phyloP scores from a whole-genome alignment of 2,329 filamentous ascomycete species.

The Sordariomycetes sp. region DNA sequence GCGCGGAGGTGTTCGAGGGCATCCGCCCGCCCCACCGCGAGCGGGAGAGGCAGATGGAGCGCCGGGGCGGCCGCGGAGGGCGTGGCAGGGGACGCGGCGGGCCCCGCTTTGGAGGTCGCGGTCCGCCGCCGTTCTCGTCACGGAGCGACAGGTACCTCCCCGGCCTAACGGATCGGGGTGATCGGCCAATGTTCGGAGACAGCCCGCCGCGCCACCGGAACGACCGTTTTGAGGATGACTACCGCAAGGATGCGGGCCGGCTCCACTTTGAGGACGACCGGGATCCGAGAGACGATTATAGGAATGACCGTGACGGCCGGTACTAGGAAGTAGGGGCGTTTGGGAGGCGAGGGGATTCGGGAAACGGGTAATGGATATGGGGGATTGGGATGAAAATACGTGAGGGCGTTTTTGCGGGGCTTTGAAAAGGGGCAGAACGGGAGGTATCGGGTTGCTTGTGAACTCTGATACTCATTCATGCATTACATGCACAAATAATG shows the following conservation, averaged over 20 bases:
- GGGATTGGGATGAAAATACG: not conserved
- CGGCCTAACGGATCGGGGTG: not conserved
- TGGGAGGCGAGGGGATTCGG: not conserved
- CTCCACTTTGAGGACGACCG: slow-evolving; percentile 4
- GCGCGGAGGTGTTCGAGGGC: slow-evolving; percentile 55
- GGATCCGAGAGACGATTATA: not conserved
- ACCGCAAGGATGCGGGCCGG: slow-evolving; percentile 6
- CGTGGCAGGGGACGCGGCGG: slow-evolving; percentile 1
- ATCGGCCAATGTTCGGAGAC: slow-evolving; percentile 1
- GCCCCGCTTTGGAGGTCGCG: not conserved
- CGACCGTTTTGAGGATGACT: not conserved
- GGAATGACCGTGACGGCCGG: not conserved
- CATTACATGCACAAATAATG: not conserved
- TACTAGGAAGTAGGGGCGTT: not conserved
- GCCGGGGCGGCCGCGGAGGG: slow-evolving; percentile 15
- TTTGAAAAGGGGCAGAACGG: not conserved
- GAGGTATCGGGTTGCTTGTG: not conserved
- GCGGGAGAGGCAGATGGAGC: not conserved
- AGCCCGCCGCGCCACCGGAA: not conserved
- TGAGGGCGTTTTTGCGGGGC: not conserved
- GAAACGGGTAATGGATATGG: not conserved
- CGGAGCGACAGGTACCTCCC: slow-evolving; percentile 3
- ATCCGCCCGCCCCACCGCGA: slow-evolving; percentile 36
- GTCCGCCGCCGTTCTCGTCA: not conserved
- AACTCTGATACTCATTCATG: not conserved